These are phyloP conservation scores for Daldinia eschscholtzii DNA, from an alignment of 2,329 filamentous ascomycete genomes.

Conservation along the genomic window DNA sequence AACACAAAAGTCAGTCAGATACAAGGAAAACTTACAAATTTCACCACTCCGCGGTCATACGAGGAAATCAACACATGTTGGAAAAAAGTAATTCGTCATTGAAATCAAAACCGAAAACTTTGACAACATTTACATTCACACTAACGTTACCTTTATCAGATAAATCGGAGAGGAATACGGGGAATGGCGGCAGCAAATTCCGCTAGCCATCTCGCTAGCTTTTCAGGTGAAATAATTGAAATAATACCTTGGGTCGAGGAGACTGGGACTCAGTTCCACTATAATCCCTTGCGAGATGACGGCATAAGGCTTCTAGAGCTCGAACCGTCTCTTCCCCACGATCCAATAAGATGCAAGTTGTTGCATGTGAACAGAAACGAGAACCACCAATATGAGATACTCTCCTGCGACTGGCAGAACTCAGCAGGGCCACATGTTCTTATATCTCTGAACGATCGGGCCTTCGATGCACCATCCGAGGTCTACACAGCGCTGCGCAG, in stretches of 20 bases:
- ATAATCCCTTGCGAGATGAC: slow-evolving; percentile 19
- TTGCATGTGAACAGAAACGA: slow-evolving; percentile 16
- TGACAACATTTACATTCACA: background rate
- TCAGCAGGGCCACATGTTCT: slow-evolving; percentile 10
- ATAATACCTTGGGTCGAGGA: slow-evolving; percentile 32
- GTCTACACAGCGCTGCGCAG: slow-evolving; percentile 24
- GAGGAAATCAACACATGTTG: background rate
- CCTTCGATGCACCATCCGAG: slow-evolving; percentile 24
- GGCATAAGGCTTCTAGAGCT: slow-evolving; percentile 33
- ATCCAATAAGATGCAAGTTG: slow-evolving; percentile 35
- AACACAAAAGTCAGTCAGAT: background rate
- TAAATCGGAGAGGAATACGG: background rate
- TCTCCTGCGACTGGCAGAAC: slow-evolving; percentile 35
- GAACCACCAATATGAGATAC: slow-evolving; percentile 25
- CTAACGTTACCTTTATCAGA: background rate
- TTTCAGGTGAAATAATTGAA: slow-evolving; percentile 14
- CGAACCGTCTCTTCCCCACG: slow-evolving; percentile 22
- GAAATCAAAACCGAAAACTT: background rate
- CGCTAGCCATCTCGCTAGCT: background rate
- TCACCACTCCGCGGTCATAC: background rate
- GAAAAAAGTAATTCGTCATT: background rate
- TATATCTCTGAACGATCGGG: slow-evolving; percentile 28
- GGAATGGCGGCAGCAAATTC: slow-evolving; percentile 16
- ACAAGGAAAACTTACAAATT: background rate
- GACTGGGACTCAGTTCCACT: slow-evolving; percentile 24